phyloP scores from a whole-genome alignment of 306 rosid genomes.

The Chamaecrista fasciculata region DNA sequence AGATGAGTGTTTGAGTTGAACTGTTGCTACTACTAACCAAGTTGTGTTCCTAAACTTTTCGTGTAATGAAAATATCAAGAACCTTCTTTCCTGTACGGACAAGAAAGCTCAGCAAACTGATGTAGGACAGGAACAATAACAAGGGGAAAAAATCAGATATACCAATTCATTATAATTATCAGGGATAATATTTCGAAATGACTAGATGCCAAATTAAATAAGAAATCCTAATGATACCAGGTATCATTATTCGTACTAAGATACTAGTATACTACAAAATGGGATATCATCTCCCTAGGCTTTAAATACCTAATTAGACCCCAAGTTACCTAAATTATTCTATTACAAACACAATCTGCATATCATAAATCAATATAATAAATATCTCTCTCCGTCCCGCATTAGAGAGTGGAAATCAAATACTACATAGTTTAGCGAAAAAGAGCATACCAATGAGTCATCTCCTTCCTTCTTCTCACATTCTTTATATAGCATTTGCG shows the following conservation, averaged over 20 bases:
- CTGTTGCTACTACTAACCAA: neutral
- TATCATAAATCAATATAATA: neutral
- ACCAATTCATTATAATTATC: neutral
- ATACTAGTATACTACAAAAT: neutral
- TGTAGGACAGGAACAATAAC: neutral
- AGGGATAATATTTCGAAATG: neutral
- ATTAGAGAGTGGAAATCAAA: neutral
- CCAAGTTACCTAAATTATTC: neutral
- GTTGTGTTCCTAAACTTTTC: no score
- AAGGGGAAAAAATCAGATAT: neutral
- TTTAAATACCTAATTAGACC: neutral
- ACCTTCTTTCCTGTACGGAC: neutral
- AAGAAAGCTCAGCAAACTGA: neutral
- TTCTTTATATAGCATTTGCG: slow-evolving; percentile 69
- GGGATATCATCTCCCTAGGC: neutral
- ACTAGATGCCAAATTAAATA: neutral
- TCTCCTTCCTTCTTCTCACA: slow-evolving; percentile 72
- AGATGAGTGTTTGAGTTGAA: neutral
- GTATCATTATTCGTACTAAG: no score
- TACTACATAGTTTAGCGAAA: neutral
- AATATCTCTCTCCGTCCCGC: neutral
- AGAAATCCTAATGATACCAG: neutral
- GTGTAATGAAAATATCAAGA: no score
- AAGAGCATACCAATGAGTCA: slow-evolving; percentile 59
- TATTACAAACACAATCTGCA: neutral